Conservation (phyloP, 2,329 filamentous ascomycete genomes). For the Claviceps africana region DNA sequence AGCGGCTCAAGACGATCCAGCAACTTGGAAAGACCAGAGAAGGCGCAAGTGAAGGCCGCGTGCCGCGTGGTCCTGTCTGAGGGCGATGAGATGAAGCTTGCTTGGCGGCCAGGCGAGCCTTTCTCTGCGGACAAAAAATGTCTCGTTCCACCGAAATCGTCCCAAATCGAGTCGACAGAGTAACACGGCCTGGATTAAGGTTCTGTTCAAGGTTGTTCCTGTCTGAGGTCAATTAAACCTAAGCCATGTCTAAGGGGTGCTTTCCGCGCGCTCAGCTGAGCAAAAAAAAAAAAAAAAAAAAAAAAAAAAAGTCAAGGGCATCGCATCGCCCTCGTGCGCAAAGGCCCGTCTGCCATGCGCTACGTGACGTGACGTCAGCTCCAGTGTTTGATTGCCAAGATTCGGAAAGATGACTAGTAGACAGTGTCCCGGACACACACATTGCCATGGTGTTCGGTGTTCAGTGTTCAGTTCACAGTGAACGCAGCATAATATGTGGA, state of each 20-base stretch:
- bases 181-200: slow-evolving; percentile 7
- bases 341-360: not conserved
- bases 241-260: slow-evolving; percentile 7
- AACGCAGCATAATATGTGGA: not conserved
- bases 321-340: not conserved
- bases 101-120: not conserved
- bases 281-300: too few relatives aligned
- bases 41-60: not conserved
- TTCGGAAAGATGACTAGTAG: not conserved
- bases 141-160: not conserved
- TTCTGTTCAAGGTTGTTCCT: slow-evolving; percentile 11
- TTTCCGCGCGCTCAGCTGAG: not conserved
- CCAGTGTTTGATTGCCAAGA: not conserved
- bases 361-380: not conserved
- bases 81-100: not conserved
- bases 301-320: too few relatives aligned
- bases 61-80: not conserved
- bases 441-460: too few relatives aligned
- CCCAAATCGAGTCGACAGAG: too few relatives aligned
- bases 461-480: too few relatives aligned
- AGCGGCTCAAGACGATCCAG: not conserved
- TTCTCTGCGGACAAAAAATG: not conserved
- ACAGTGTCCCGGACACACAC: too few relatives aligned
- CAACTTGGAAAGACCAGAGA: not conserved
- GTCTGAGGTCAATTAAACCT: not conserved